Evolutionary conservation across 2,329 filamentous ascomycete genomes (phyloP), one percentile per base, ranked within the genome.

Genomic region (Periglandula ipomoeae): DNA sequence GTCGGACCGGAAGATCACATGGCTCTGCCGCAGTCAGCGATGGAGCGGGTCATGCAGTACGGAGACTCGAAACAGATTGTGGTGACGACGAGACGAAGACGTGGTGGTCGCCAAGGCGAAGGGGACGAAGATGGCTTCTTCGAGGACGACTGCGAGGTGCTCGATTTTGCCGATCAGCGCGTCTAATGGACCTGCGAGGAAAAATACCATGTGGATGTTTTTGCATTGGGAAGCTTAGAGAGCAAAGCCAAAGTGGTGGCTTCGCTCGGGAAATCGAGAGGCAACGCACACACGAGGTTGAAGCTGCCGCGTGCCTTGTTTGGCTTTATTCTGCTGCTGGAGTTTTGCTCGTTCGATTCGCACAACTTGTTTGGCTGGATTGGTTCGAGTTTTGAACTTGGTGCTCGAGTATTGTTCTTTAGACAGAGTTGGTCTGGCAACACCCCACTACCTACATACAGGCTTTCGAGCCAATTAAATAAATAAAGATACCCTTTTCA

Each of bases 81-180:
- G 39, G 83, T 91, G 17, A 94, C 87, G 15, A 91, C 88, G 2
- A 76, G 88, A 52, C 75, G 86, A 46, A 79, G 87, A 51, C 79
- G 76, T 37, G 70, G 72, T 35, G 73, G 71, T 45, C 72, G 76
- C 46, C 63, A 68, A 34, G 64, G 68, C 15, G 70, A 71, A 26
- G 62, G 66, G 35, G 82, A 82, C 40, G 85, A 87, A 50, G 82
- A 84, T 48, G 85, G 85, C 2, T 94, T 95, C 65, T 95, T 95
- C 59, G 89, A 95, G 67, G 88, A 95, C 62, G 89, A 94, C 61
- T 93, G 87, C 57, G 89, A 95, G 64, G 86, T 95, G 50, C 76
- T 95, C 53, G 89, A 95, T 68, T 94, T 93, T 76, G 87, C 89
- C 22, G 80, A 82, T 58, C 80, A 84, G 66, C 70, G 80, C 62